Percentiles rank a stretch among this genome's conserved stretches.
phyloP scores from a whole-genome alignment of 768 basidiomycete genomes.

The Mrakia blollopis region DNA sequence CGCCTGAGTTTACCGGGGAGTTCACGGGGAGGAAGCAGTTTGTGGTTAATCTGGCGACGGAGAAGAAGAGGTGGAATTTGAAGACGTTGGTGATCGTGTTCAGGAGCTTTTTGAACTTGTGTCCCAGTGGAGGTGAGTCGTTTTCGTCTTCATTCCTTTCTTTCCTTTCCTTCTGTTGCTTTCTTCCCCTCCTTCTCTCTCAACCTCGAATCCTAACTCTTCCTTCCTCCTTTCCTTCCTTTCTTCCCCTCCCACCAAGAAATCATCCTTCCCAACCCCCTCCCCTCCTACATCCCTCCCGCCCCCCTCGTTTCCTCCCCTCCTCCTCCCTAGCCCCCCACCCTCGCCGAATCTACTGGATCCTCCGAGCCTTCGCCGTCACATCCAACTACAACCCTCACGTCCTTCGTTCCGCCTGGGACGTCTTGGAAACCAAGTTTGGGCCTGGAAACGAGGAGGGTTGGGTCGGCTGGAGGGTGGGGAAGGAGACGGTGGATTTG shows the following conservation, averaged over 20 bases:
- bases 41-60: slow-evolving; percentile 26
- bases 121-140: slow-evolving; percentile 3
- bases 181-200: not conserved
- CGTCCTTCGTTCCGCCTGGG: slow-evolving; percentile 9
- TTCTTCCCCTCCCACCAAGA: not conserved
- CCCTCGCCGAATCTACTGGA: slow-evolving; percentile 12
- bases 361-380: slow-evolving; percentile 23
- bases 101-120: slow-evolving; percentile 20
- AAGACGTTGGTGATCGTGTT: slow-evolving; percentile 30
- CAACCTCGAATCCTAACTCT: not conserved
- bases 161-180: not conserved
- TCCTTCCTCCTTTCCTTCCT: not conserved
- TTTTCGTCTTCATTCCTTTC: not conserved
- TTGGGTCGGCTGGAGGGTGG: slow-evolving; percentile 25
- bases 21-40: slow-evolving; percentile 15
- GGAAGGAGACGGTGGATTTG: not conserved
- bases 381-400: slow-evolving; percentile 13
- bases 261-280: not conserved
- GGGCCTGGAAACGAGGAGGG: slow-evolving; percentile 30
- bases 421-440: slow-evolving; percentile 28
- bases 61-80: slow-evolving; percentile 22
- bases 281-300: slow-evolving; percentile 26
- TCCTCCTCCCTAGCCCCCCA: not conserved
- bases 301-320: not conserved
- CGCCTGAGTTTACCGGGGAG: slow-evolving; percentile 12